Conservation (phyloP, 441 rosid genomes). For the Populus hybrid region DNA sequence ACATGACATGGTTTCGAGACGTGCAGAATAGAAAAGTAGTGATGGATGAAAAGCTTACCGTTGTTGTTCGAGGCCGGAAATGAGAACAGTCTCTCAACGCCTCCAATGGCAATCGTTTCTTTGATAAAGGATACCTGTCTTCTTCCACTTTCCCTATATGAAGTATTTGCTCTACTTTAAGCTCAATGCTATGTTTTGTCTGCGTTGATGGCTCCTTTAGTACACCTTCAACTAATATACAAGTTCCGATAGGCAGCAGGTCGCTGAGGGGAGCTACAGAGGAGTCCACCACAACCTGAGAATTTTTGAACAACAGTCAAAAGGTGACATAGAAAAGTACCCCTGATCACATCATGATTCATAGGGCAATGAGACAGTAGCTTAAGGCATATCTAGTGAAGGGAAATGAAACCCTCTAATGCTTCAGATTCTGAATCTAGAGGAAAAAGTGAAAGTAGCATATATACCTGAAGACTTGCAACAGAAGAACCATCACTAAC, state of each 20-base stretch:
- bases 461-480: conserved; percentile 53
- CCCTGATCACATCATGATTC: background rate
- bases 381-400: background rate
- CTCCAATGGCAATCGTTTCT: conserved; percentile 69
- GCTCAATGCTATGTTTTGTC: conserved; percentile 46
- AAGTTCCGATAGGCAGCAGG: conserved; percentile 56
- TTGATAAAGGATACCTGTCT: conserved; percentile 58
- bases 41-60: conserved; percentile 37
- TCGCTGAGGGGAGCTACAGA: conserved; percentile 36
- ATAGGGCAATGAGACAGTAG: background rate
- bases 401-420: background rate
- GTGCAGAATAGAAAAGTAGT: background rate
- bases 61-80: conserved; percentile 82
- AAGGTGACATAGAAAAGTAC: background rate
- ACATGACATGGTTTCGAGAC: background rate
- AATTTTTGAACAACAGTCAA: background rate
- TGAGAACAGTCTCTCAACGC: conserved; percentile 62
- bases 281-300: conserved; percentile 73
- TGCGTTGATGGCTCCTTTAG: conserved; percentile 28
- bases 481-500: conserved; percentile 77
- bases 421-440: background rate
- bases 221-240: conserved; percentile 68
- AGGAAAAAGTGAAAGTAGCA: background rate
- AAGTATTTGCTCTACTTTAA: conserved; percentile 61
- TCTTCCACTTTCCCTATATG: conserved; percentile 70